A percentile compares a stretch with the other conserved stretches of the same genome.
These are phyloP conservation scores for Lindgomyces ingoldianus DNA, from an alignment of 495 filamentous ascomycete genomes.

Conservation along the genomic window DNA sequence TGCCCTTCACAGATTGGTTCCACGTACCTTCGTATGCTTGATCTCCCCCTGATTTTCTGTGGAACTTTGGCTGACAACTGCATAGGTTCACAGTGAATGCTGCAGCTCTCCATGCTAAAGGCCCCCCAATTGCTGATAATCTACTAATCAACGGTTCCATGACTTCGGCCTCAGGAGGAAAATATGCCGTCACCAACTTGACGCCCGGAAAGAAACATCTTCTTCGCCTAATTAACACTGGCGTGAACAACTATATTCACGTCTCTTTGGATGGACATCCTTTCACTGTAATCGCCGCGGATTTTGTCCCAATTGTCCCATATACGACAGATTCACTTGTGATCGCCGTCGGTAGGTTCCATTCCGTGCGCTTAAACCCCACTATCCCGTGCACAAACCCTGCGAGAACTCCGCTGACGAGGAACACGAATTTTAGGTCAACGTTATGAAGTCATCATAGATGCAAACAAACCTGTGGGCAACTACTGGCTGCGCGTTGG, in stretches of 20 bases:
- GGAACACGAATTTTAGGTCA: constrained; percentile 34
- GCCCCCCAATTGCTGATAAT: constrained; percentile 39
- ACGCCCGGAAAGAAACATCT: constrained; percentile 44
- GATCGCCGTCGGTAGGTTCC: constrained; percentile 39
- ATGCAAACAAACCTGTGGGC: constrained; percentile 39
- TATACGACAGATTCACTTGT: constrained; percentile 36
- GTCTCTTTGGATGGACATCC: constrained; percentile 40
- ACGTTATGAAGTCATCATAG: constrained; percentile 48
- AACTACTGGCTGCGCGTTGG: constrained; percentile 47
- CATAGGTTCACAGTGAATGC: constrained; percentile 32
- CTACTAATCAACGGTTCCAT: constrained; percentile 45
- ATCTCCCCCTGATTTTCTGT: not conserved
- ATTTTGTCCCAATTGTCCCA: constrained; percentile 46
- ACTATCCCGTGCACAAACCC: not conserved
- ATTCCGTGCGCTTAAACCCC: not conserved
- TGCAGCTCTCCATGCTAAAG: constrained; percentile 13
- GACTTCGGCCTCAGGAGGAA: constrained; percentile 33
- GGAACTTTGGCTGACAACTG: not conserved
- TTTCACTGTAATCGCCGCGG: constrained; percentile 43
- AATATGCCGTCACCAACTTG: constrained; percentile 37
- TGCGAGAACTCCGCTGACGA: constrained; percentile 3
- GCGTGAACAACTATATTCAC: constrained; percentile 37
- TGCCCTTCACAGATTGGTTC: constrained; percentile 46
- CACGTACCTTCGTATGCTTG: constrained; percentile 37
- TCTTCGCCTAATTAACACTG: constrained; percentile 45